Conservation (phyloP, 768 basidiomycete genomes). For the Leccinum disarticulatum region DNA sequence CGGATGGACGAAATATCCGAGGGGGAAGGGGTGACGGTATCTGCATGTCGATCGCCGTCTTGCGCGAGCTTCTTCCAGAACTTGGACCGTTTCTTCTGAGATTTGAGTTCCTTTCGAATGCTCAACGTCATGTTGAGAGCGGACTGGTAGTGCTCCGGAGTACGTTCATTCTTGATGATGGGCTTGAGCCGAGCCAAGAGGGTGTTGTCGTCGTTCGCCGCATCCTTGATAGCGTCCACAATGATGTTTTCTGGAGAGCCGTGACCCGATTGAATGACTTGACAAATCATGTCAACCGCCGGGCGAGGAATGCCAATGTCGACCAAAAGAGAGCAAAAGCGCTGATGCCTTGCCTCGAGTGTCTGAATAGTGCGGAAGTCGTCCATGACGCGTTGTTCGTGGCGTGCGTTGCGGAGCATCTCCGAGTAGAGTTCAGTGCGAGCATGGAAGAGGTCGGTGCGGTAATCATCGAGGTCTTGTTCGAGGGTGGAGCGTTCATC, state of each 20-base stretch:
- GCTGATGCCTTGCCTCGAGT: slow-evolving; percentile 26
- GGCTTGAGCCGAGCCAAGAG: slow-evolving; percentile 46
- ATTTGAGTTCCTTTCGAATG: slow-evolving; percentile 43
- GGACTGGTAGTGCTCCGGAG: slow-evolving; percentile 44
- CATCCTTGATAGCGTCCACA: slow-evolving; percentile 43
- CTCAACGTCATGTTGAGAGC: slow-evolving; percentile 46
- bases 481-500: slow-evolving; percentile 21
- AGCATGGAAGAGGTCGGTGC: slow-evolving; percentile 27
- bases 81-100: slow-evolving; percentile 42
- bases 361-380: slow-evolving; percentile 29
- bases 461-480: slow-evolving; percentile 29
- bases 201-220: slow-evolving; percentile 37
- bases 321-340: slow-evolving; percentile 24
- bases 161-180: slow-evolving; percentile 35
- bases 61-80: slow-evolving; percentile 48
- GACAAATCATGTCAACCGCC: slow-evolving; percentile 24
- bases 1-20: slow-evolving; percentile 32
- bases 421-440: slow-evolving; percentile 30
- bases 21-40: slow-evolving; percentile 29
- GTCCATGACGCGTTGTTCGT: slow-evolving; percentile 24
- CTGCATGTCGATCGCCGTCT: slow-evolving; percentile 25
- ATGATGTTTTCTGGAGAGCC: slow-evolving; percentile 43
- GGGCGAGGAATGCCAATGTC: slow-evolving; percentile 28
- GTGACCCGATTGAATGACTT: slow-evolving; percentile 23
- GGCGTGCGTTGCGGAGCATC: slow-evolving; percentile 29